Base-by-base conservation (phyloP, 495 filamentous ascomycete genomes). In the Penicillium ochrochloron region DNA sequence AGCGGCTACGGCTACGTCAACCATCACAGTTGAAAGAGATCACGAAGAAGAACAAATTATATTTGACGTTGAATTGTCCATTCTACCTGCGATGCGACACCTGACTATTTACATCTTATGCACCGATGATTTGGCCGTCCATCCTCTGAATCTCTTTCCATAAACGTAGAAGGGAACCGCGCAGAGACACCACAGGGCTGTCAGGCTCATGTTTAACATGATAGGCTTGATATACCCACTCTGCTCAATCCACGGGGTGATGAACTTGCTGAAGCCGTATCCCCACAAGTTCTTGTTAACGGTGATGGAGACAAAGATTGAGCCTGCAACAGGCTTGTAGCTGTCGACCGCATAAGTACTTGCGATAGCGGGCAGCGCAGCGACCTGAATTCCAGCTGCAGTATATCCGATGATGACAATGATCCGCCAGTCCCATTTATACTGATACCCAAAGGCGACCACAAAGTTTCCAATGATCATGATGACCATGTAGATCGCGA, bases 281-380 rank as follows among this genome's bases (percentile, higher is more conserved):
- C 81, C 80, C 79, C 85, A 83, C 2, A 84, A 68, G 64, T 89
- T 87, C 75, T 89, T 89, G 29, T 86, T 83, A 3, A 88, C 78
- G 2, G 86, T 88, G 62, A 86, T 85, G 46, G 81, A 76, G 17
- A 88, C 86, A 61, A 88, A 81, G 69, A 89, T 84, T 60, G 85
- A 83, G 19, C 84, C 84, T 0, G 86, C 76, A 42, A 88, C 78
- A 25, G 82, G 82, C 64, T 86, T 88, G 73, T 92, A 90, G 59
- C 79, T 84, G 67, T 91, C 88, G 25, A 90, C 83, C 5, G 84
- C 85, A 58, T 79, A 79, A 15, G 78, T 80, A n/a, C 72, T 74
- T 23, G 67, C 61, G 46, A 81, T 80, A 25, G 85, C 80, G 2
- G 86, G 83, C 14, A 91, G 65, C 0, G 85, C 86, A 17, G 86